Evolutionary conservation across 1,284 basidiomycete species (phyloP).

Genomic region (Tilletia indica): DNA sequence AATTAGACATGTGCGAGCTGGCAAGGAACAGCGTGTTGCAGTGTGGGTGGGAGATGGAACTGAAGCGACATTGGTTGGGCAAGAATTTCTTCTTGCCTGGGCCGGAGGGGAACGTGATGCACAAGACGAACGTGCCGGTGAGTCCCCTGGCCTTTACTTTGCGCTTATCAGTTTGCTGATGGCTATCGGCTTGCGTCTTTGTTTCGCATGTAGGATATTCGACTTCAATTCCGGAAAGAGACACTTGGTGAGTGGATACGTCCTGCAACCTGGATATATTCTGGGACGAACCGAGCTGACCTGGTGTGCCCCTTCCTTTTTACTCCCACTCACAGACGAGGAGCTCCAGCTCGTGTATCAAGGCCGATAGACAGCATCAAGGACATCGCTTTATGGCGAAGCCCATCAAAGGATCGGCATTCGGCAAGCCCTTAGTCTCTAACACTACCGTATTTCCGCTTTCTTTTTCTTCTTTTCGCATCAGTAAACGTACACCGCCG

Average conservation of each 20-base stretch:
- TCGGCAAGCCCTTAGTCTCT: too few relatives aligned
- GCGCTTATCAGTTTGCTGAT: too few relatives aligned
- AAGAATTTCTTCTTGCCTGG: constrained; percentile 71
- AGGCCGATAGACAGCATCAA: background rate
- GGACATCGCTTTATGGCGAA: too few relatives aligned
- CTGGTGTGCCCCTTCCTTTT: background rate
- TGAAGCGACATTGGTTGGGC: constrained; percentile 86
- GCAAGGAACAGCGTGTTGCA: constrained; percentile 94
- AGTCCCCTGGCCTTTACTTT: background rate
- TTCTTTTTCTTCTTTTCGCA: too few relatives aligned
- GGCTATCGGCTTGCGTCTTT: background rate
- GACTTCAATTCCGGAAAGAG: constrained; percentile 82
- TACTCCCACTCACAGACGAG: background rate
- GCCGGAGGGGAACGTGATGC: constrained; percentile 48
- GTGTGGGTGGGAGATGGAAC: constrained; percentile 97
- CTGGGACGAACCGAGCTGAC: background rate
- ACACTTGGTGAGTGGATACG: constrained; percentile 70
- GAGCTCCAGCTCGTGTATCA: constrained; percentile 15
- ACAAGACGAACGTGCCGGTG: constrained; percentile 78
- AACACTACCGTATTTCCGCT: too few relatives aligned
- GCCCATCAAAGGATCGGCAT: too few relatives aligned
- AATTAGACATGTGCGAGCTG: constrained; percentile 70
- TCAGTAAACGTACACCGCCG: too few relatives aligned
- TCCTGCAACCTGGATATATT: too few relatives aligned
- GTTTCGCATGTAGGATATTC: constrained; percentile 62